Evolutionary conservation across 177 flowering plant genomes (phyloP).

Genomic region (Vitis hybrid): DNA sequence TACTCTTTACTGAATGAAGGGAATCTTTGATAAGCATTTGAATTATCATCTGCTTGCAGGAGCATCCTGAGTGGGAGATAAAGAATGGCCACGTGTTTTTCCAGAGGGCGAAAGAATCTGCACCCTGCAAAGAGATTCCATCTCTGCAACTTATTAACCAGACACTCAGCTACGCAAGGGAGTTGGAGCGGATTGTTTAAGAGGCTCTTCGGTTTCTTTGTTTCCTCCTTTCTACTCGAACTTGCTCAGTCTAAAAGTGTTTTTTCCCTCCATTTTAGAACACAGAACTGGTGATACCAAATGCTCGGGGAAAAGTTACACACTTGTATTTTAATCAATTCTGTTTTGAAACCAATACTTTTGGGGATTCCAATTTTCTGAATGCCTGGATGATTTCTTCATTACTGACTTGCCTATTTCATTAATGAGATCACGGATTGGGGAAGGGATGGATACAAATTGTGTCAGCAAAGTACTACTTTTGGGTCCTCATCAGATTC

Average conservation of each 20-base stretch:
- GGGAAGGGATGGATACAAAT: no score
- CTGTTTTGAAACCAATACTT: no score
- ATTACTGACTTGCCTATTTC: no score
- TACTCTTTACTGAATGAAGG: not conserved
- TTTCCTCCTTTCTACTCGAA: not conserved
- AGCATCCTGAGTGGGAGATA: conserved; percentile 90
- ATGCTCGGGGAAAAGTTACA: no score
- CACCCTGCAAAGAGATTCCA: conserved; percentile 91
- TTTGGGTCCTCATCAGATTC: no score
- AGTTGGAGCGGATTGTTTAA: conserved; percentile 88
- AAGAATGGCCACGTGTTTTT: conserved; percentile 64
- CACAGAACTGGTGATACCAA: no score
- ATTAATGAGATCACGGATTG: no score
- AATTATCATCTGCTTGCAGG: conserved; percentile 46
- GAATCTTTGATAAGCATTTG: not conserved
- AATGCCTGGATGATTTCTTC: no score
- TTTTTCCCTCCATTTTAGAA: not conserved
- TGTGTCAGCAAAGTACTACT: no score
- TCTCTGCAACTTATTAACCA: conserved; percentile 94
- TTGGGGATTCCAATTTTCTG: no score
- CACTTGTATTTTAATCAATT: no score
- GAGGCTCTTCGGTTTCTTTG: not conserved
- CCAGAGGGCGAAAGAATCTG: conserved; percentile 80
- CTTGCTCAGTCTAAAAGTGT: no score
- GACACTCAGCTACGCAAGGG: conserved; percentile 92